Evolutionary conservation across 2,329 filamentous ascomycete genomes (phyloP), one percentile per base, ranked within the genome.

Genomic region (Talaromyces marneffei): DNA sequence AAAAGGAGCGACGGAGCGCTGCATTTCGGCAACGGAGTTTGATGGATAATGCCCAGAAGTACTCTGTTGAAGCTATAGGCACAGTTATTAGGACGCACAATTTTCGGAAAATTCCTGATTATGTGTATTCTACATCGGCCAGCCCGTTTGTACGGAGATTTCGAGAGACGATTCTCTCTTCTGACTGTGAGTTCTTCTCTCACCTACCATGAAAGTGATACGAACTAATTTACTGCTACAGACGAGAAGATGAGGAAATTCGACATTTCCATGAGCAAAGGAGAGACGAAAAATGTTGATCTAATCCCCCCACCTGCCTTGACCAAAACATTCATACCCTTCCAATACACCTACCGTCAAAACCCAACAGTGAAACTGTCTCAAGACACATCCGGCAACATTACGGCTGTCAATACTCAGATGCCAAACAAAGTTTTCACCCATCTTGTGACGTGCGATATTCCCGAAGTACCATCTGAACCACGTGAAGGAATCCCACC

Each of bases 71-170:
- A 66, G 82, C 87, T 1, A 82, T 92, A 2, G 91, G 91, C 7
- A 75, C 86, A 20, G 84, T 97, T 63, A 85, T 87, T 60, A 86
- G 90, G 66, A 94, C 89, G 0, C 92, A 97, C 79, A 85, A 93
- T 39, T 99, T 95, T 74, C 85, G 93, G 71, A 87, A 87, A 82
- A 73, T 96, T 65, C 88, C 91, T 8, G 93, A 97, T 74, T 95
- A 95, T 70, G 91, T 95, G 69, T 93, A 88, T 75, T 86, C 90
- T 23, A 86, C 88, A 56, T 81, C 82, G 14, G 82, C 83, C 37
- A 88, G 87, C 50, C 78, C 83, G 0, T 90, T 95, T 72, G 85
- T 92, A 68, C 82, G 82, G 33, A 85, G 87, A 62, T 86, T 97
- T 61, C 82, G 85, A 57, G 82, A 92, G 2, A 84, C 88, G 59